Base-by-base conservation (phyloP, 2,329 filamentous ascomycete species). In the Penicillium sp. region DNA sequence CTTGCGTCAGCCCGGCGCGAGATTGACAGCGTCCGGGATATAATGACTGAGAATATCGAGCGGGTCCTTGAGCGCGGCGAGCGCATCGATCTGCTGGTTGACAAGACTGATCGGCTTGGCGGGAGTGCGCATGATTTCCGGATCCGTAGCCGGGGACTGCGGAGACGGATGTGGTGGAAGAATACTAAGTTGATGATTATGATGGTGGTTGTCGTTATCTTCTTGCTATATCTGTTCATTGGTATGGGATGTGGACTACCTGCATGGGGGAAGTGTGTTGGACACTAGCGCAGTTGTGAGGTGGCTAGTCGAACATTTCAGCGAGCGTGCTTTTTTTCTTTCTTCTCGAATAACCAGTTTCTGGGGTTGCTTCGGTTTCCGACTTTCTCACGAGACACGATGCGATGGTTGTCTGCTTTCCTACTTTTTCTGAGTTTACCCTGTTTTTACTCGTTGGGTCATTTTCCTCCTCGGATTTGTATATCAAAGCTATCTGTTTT, bases 161-260 rank as follows among this genome's bases (percentile, higher is more conserved):
- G 94, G 79, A 84, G 95, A 71, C 84, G 88, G 76, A 97, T 99
- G 94, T 99, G 94, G 94, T 97, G 93, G 93, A 97, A 97, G 87
- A 97, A 99, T 74, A 84, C 96, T 45, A 95, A 95, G 79, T 78
- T 99, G 65, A 96, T 97, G 92, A 87, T 85, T 7, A 75, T 99
- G 66, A 70, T 97, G 44, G 91, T 92, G 2, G 76, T 94, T 33
- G 80, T 82, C 31, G 70, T 82, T 23, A 73, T 90, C 9, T 90
- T 90, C 68, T 76, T 90, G 74, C 68, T 90, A 4, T 91, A 90
- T 70, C 69, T 91, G 13, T 85, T 90, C 64, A 82, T 90, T 23
- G 88, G 88, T 0, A 87, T 90, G 74, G 87, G 86, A 5, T 91
- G 88, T 71, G 88, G 88, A 7, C 69, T 91, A 60, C 88, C 88